These are phyloP conservation scores for Phytopythium helicoides DNA, from an alignment of 352 stramenopile genomes.

Conservation along the genomic window DNA sequence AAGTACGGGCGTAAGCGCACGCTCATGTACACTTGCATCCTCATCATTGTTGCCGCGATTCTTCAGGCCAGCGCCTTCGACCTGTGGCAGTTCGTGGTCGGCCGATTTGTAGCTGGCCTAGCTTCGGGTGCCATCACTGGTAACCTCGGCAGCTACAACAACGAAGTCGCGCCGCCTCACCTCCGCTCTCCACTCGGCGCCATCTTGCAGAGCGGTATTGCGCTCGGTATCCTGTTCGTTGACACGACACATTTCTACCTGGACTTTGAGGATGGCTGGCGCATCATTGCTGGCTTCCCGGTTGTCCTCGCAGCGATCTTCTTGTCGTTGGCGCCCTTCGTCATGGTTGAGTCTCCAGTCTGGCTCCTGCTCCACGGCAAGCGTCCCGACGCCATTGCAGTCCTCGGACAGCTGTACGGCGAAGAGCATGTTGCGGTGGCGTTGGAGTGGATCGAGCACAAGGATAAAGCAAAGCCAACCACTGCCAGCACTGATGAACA, in stretches of 20 bases:
- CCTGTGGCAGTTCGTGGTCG: slow-evolving; percentile 37
- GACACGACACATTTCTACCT: slow-evolving; percentile 42
- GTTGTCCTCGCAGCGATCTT: slow-evolving; percentile 45
- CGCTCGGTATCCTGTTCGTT: slow-evolving; percentile 35
- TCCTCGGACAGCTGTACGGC: slow-evolving; percentile 26
- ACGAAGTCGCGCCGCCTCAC: slow-evolving; percentile 39
- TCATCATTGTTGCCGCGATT: slow-evolving; percentile 35
- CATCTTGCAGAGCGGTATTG: slow-evolving; percentile 28
- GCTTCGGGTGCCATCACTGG: slow-evolving; percentile 37
- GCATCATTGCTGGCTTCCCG: slow-evolving; percentile 48
- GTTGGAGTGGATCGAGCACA: slow-evolving; percentile 24
- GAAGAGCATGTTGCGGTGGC: slow-evolving; percentile 27
- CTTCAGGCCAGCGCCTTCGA: slow-evolving; percentile 30
- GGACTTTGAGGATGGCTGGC: slow-evolving; percentile 37
- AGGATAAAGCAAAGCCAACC: slow-evolving; percentile 11
- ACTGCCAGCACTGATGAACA: slow-evolving; percentile 5
- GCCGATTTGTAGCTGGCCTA: slow-evolving; percentile 49
- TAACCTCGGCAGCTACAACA: slow-evolving; percentile 30
- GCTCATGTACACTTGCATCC: slow-evolving; percentile 27
- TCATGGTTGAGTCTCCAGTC: slow-evolving; percentile 42
- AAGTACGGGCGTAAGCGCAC: slow-evolving; percentile 31
- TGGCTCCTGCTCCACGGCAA: slow-evolving; percentile 39
- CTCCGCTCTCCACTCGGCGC: slow-evolving; percentile 33
- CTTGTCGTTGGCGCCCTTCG: slow-evolving; percentile 25
- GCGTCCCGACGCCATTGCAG: slow-evolving; percentile 20